phyloP scores from a whole-genome alignment of 768 basidiomycete species.

The Pisolithus marmoratus region DNA sequence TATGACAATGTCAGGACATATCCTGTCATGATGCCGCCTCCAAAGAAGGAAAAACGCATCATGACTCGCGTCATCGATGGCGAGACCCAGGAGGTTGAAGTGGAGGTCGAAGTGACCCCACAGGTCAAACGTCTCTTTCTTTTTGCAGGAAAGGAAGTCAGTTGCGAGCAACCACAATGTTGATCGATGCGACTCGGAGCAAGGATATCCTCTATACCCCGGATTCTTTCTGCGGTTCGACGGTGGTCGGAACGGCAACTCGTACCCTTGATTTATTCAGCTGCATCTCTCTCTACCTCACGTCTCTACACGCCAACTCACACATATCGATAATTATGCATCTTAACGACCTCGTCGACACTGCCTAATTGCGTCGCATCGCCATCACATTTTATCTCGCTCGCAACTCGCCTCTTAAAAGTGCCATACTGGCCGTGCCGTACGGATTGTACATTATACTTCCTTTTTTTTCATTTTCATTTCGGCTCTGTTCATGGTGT shows the following conservation, averaged over 20 bases:
- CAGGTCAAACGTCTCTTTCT: constrained; percentile 63
- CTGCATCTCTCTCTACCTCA: constrained; percentile 11
- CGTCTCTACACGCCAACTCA: constrained; percentile 20
- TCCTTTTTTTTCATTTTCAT: not conserved
- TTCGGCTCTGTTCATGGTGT: constrained; percentile 27
- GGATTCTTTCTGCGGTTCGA: constrained; percentile 19
- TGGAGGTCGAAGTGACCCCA: constrained; percentile 49
- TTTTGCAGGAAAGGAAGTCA: constrained; percentile 47
- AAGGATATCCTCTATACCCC: constrained; percentile 24
- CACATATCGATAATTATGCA: constrained; percentile 21
- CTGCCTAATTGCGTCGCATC: constrained; percentile 26
- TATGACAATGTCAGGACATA: constrained; percentile 71
- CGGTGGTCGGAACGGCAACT: constrained; percentile 26
- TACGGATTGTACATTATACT: constrained; percentile 29
- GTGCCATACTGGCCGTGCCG: constrained; percentile 23
- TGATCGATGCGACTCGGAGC: constrained; percentile 13
- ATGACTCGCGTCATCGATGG: constrained; percentile 46
- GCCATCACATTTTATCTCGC: constrained; percentile 13
- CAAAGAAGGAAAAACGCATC: constrained; percentile 46
- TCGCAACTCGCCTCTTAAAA: constrained; percentile 13
- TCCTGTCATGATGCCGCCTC: constrained; percentile 45
- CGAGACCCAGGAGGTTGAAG: constrained; percentile 47
- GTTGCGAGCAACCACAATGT: constrained; percentile 20
- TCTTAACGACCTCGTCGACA: constrained; percentile 25
- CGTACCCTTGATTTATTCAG: constrained; percentile 33